phyloP scores from a whole-genome alignment of 495 filamentous ascomycete genomes.

The Daldinia bambusicola region DNA sequence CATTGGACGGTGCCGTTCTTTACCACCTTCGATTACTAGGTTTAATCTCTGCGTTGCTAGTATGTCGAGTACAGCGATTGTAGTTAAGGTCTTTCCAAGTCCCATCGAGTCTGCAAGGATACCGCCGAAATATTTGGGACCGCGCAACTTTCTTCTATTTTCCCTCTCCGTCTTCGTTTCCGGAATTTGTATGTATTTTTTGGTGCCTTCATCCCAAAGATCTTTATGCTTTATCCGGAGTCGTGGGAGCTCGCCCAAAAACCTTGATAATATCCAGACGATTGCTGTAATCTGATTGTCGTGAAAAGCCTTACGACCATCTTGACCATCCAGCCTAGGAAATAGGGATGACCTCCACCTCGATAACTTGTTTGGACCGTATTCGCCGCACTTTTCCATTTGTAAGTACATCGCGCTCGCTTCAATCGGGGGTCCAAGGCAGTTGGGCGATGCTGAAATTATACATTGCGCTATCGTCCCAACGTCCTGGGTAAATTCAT shows the following conservation, averaged over 20 bases:
- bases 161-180: constrained; percentile 6
- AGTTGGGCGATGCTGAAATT: constrained; percentile 33
- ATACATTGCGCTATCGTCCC: constrained; percentile 20
- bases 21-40: constrained; percentile 4
- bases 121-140: constrained; percentile 64
- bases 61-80: constrained; percentile 37
- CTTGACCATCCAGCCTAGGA: constrained; percentile 28
- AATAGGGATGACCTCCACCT: constrained; percentile 39
- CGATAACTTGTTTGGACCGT: constrained; percentile 34
- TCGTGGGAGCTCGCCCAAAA: constrained; percentile 38
- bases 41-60: constrained; percentile 38
- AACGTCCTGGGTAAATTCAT: constrained; percentile 25
- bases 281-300: constrained; percentile 45
- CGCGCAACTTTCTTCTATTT: constrained; percentile 28
- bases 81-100: constrained; percentile 81
- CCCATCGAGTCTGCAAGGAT: constrained; percentile 96
- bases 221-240: constrained; percentile 12
- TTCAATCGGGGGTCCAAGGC: constrained; percentile 41
- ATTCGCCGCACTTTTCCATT: constrained; percentile 41
- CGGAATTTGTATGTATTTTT: not conserved
- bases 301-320: constrained; percentile 33
- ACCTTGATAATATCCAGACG: constrained; percentile 42
- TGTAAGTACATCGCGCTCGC: constrained; percentile 36
- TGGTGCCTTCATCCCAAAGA: not conserved
- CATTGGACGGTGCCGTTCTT: constrained; percentile 30